Conservation (phyloP, 441 rosid species). For the Gossypium schwendimanii region DNA sequence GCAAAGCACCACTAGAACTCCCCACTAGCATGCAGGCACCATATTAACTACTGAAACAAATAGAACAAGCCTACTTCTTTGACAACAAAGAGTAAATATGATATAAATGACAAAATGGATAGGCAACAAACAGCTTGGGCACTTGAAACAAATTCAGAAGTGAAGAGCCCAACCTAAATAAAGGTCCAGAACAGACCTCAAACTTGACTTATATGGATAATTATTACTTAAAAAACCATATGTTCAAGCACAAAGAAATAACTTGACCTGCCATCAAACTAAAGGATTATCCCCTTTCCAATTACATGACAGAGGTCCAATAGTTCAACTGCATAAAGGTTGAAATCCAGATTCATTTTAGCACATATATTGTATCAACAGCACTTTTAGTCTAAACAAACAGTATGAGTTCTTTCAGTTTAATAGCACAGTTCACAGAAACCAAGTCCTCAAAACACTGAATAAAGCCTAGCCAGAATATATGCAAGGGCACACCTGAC, state of each 20-base stretch:
- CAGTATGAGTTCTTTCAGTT: conserved; percentile 1
- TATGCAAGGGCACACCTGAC: conserved; percentile 58
- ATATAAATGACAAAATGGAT: neutral
- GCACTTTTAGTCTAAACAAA: neutral
- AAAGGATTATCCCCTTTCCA: neutral
- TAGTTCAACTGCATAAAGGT: neutral
- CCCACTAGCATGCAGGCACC: neutral
- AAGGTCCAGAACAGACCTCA: neutral
- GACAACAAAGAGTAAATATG: neutral
- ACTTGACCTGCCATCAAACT: neutral
- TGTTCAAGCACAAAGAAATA: neutral
- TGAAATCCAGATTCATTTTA: neutral
- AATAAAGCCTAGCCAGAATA: neutral
- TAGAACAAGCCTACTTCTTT: neutral
- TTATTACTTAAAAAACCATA: neutral
- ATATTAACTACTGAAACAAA: neutral
- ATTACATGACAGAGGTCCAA: neutral
- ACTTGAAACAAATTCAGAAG: neutral
- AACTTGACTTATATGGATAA: neutral
- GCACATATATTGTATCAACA: neutral
- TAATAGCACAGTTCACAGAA: conserved; percentile 4
- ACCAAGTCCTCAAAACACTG: neutral
- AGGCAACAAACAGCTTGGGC: neutral
- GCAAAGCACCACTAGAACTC: neutral
- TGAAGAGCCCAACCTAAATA: neutral